Base-by-base conservation (phyloP, 2,329 filamentous ascomycete species). In the Graphilbum ipis-grandicollis region DNA sequence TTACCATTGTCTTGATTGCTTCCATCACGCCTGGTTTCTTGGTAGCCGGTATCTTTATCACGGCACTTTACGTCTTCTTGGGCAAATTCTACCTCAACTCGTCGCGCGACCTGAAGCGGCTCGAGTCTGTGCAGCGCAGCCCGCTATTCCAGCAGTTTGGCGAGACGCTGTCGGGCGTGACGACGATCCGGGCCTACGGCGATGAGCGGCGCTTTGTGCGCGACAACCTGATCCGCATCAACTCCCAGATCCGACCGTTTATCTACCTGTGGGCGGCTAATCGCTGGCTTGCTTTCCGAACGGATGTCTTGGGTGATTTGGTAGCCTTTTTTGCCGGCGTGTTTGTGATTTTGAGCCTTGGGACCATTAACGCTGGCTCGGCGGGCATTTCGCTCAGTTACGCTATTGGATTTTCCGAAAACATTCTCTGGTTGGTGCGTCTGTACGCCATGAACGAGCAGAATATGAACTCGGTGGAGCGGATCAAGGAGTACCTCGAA, bases 391-490 rank as follows among this genome's bases (percentile, higher is more conserved):
- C 90, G 5, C 64, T 98, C 49, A 93, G 84, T 35, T 98, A 98
- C 50, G 90, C 90, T 14, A 83, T 98, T 47, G 88, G 83, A 1
- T 98, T 98, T 50, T 93, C 86, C 0, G 90, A 98, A 55, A 96
- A 93, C 46, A 80, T 98, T 7, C 62, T 98, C 15, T 98, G 90
- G 90, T 75, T 96, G 38, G 86, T 98, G 22, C 78, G 90, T 33
- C 67, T 94, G 13, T 98, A 98, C 54, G 79, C 86, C 0, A 75
- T 82, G 52, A 94, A 96, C 50, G 90, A 98, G 59, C 90, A 98
- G 57, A 96, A 94, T 58, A 96, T 98, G 90, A 98, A 98, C 58
- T 88, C 88, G 3, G 86, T 96, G 34, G 90, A 98, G 59, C 82
- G 90, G 50, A 79, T 98, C 52, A 92, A 93, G 61, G 90, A 98